Evolutionary conservation across 2,329 filamentous ascomycete species (phyloP).

Genomic region (Colletotrichum sp.): DNA sequence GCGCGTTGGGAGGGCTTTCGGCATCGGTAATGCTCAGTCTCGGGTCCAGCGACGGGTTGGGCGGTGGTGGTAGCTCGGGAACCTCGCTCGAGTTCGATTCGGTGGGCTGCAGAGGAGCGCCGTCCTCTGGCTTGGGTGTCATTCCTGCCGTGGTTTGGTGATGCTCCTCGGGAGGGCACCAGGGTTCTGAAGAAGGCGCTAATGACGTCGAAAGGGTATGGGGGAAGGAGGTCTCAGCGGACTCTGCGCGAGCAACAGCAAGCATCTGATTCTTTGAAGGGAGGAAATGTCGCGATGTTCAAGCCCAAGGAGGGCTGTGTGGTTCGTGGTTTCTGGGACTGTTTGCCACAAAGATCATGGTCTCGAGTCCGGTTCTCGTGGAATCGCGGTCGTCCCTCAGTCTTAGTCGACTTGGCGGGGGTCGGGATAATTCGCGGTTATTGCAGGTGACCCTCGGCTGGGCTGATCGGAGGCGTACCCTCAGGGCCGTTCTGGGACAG

Average conservation of each 20-base stretch:
- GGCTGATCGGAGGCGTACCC: background rate
- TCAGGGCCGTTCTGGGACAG: background rate
- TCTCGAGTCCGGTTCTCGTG: background rate
- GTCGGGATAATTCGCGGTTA: background rate
- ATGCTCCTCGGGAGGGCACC: background rate
- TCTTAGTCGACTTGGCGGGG: background rate
- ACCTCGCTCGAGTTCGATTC: constrained; percentile 25
- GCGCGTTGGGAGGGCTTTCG: constrained; percentile 29
- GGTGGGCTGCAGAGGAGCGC: constrained; percentile 23
- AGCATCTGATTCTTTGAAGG: background rate
- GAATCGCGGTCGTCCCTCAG: constrained; percentile 2
- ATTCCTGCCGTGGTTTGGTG: background rate
- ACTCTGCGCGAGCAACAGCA: background rate
- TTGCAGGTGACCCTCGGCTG: background rate
- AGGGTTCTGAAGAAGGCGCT: background rate
- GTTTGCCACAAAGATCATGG: constrained; percentile 5
- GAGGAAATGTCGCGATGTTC: background rate
- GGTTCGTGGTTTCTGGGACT: background rate
- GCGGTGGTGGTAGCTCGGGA: constrained; percentile 45
- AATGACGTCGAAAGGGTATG: background rate
- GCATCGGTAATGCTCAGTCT: constrained; percentile 30
- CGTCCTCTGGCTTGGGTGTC: constrained; percentile 6
- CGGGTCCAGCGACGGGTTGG: constrained; percentile 45
- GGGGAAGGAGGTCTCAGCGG: background rate
- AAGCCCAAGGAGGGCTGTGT: background rate